These are phyloP conservation scores for Chaetomium tenue DNA, from an alignment of 495 filamentous ascomycete species.

Conservation along the genomic window DNA sequence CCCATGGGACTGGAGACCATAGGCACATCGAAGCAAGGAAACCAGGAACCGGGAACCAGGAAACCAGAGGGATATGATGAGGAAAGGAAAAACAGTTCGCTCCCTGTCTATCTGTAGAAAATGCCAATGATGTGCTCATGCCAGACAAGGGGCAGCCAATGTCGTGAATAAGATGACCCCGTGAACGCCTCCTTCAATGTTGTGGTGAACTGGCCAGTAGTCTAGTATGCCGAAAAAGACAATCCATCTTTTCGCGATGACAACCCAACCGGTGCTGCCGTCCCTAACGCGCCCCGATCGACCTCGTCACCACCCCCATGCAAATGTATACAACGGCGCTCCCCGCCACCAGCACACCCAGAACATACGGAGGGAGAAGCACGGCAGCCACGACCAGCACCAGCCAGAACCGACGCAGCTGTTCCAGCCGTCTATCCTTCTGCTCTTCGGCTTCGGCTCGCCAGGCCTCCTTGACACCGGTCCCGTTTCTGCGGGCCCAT, in stretches of 20 bases:
- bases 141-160: neutral
- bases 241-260: slow-evolving; percentile 17
- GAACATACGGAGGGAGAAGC: slow-evolving; percentile 38
- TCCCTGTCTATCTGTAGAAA: slow-evolving; percentile 5
- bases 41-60: neutral
- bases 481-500: neutral
- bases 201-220: slow-evolving; percentile 22
- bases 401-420: slow-evolving; percentile 36
- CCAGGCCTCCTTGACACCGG: slow-evolving; percentile 33
- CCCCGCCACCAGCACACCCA: slow-evolving; percentile 29
- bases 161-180: slow-evolving; percentile 18
- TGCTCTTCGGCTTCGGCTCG: slow-evolving; percentile 25
- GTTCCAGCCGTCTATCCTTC: slow-evolving; percentile 31
- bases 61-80: neutral
- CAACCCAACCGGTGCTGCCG: neutral
- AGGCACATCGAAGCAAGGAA: neutral
- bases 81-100: slow-evolving; percentile 2
- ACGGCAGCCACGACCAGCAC: slow-evolving; percentile 36
- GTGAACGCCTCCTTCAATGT: slow-evolving; percentile 23
- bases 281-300: slow-evolving; percentile 13
- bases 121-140: slow-evolving; percentile 16
- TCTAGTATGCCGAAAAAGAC: slow-evolving; percentile 19
- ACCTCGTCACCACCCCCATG: slow-evolving; percentile 24
- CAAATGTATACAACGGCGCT: slow-evolving; percentile 33
- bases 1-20: neutral